Conservation (phyloP, 2,329 filamentous ascomycete genomes). For the Phialophora verrucosa region DNA sequence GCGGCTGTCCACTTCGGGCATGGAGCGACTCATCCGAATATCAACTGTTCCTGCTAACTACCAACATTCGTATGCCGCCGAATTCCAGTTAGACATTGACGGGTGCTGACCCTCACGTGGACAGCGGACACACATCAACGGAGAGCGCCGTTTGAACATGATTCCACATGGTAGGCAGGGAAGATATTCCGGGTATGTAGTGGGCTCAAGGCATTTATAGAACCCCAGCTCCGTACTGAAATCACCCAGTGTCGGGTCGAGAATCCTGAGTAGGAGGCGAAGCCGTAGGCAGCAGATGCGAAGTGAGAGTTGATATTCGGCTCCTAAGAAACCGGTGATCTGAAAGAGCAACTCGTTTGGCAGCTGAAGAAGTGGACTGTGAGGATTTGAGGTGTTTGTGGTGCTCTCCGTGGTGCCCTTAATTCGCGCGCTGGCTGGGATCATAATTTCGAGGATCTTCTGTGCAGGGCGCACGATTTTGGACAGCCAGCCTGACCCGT, state of each 20-base stretch:
- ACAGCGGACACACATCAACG: constrained; percentile 6
- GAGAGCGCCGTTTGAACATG: constrained; percentile 15
- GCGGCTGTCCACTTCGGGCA: too few relatives aligned
- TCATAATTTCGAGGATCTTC: constrained; percentile 18
- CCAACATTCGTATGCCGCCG: constrained; percentile 12
- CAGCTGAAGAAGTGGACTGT: constrained; percentile 9
- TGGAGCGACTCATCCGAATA: constrained; percentile 9
- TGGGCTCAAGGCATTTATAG: constrained; percentile 10
- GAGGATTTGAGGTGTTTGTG: constrained; percentile 9
- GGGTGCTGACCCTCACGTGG: constrained; percentile 4
- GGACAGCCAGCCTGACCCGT: too few relatives aligned
- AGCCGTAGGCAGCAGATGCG: constrained; percentile 7
- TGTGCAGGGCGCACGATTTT: too few relatives aligned
- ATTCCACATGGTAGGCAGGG: constrained; percentile 12
- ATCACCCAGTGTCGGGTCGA: constrained; percentile 7
- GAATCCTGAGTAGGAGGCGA: constrained; percentile 4
- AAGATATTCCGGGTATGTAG: constrained; percentile 14
- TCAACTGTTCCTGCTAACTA: constrained; percentile 4
- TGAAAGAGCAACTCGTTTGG: constrained; percentile 13
- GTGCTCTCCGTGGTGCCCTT: constrained; percentile 18
- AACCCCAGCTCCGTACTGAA: constrained; percentile 8
- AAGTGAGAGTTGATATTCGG: constrained; percentile 16
- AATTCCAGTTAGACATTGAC: constrained; percentile 7
- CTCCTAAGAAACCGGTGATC: constrained; percentile 6
- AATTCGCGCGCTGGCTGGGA: constrained; percentile 14